These are phyloP conservation scores for Hymenoscyphus fructigenus DNA, from an alignment of 2,329 filamentous ascomycete species.

Conservation along the genomic window DNA sequence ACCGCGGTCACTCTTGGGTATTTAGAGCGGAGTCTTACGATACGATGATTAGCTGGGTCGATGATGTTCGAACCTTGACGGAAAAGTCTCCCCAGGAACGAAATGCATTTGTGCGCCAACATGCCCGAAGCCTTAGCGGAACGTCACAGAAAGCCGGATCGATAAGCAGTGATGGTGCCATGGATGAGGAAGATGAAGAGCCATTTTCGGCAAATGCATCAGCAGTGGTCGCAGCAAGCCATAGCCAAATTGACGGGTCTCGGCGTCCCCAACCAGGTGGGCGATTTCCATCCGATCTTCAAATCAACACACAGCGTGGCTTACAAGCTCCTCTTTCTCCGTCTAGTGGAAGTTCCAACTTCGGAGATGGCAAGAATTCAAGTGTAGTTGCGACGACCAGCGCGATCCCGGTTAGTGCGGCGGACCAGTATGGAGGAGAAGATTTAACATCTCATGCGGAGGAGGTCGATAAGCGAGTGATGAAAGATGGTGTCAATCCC, in stretches of 20 bases:
- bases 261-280: constrained; percentile 87
- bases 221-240: constrained; percentile 47
- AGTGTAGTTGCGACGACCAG: constrained; percentile 57
- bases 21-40: constrained; percentile 75
- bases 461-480: constrained; percentile 50
- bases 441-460: constrained; percentile 51
- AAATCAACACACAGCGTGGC: constrained; percentile 74
- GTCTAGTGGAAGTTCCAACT: constrained; percentile 76
- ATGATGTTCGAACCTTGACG: constrained; percentile 86
- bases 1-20: constrained; percentile 75
- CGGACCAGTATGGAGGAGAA: constrained; percentile 36
- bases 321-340: constrained; percentile 77
- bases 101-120: constrained; percentile 79
- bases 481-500: constrained; percentile 57
- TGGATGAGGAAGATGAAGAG: constrained; percentile 72
- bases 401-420: constrained; percentile 28
- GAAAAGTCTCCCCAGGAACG: constrained; percentile 87
- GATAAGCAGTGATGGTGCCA: constrained; percentile 71
- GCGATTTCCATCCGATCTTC: constrained; percentile 92
- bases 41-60: constrained; percentile 86
- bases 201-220: constrained; percentile 58
- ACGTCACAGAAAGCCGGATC: constrained; percentile 58
- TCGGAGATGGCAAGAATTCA: constrained; percentile 49
- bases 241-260: constrained; percentile 48
- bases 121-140: constrained; percentile 75